Evolutionary conservation across 176 grass and related monocot genomes (phyloP).

Genomic region (Oryza glaberrima): DNA sequence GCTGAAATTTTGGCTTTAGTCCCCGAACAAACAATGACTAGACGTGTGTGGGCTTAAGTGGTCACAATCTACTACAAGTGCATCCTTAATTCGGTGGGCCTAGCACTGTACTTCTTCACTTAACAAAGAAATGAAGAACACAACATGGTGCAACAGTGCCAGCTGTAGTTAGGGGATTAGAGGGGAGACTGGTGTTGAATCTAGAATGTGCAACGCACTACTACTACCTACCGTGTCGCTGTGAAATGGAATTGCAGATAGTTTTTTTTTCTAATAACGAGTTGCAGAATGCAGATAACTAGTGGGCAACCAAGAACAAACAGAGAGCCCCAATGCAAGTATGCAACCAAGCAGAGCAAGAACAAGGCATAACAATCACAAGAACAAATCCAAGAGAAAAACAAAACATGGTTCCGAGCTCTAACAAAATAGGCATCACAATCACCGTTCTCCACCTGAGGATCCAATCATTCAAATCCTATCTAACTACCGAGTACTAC

Average conservation of each 20-base stretch:
- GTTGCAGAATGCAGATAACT: neutral
- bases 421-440: constrained; percentile 33
- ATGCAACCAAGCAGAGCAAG: neutral
- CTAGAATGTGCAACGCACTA: neutral
- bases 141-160: neutral
- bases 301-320: neutral
- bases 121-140: neutral
- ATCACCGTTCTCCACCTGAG: constrained; percentile 39
- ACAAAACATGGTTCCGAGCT: neutral
- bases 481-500: neutral
- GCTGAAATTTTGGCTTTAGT: neutral
- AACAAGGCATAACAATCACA: neutral
- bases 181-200: neutral
- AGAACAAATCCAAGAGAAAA: constrained; percentile 16
- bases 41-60: neutral
- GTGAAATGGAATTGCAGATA: neutral
- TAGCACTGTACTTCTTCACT: neutral
- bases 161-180: neutral
- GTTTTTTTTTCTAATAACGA: too few species aligned
- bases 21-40: neutral
- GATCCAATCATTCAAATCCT: constrained; percentile 28
- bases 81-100: neutral
- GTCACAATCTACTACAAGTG: neutral
- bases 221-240: neutral
- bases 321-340: neutral